Evolutionary conservation across 2,329 filamentous ascomycete genomes (phyloP), one percentile per base, ranked within the genome.

Genomic region (Alternaria brassicae): DNA sequence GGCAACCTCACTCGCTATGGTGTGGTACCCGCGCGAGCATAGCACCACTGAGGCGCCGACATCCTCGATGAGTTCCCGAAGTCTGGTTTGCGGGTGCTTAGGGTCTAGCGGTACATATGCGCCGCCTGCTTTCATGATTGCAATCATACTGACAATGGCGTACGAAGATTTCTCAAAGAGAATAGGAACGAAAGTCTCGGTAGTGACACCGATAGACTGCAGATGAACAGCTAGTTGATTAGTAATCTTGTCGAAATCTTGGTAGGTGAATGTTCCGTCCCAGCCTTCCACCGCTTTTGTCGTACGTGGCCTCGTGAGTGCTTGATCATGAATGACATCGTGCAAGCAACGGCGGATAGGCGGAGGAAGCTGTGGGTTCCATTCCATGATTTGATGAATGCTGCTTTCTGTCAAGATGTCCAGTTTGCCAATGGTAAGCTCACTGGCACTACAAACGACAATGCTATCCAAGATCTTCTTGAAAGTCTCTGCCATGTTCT

Each of bases 51-150:
- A 65, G 1, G 73, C 73, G 10, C 66, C 58, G 6, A 76, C 72
- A 47, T 76, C 72, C 36, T 41, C 55, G 28, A 75, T 72, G 30
- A 81, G 75, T 51, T 72, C 69, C 15, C 69, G 67, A 36, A 81
- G 71, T 10, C 80, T 76, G 13, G 62, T 71, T 10, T 69, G 65
- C 2, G 74, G 75, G 17, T 80, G 69, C 5, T 72, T 72, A 0
- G 79, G 75, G 13, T 81, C 78, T 0, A 81, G 59, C 0, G 77
- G 75, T 4, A 77, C 71, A 41, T 76, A 78, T 15, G 74, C 73
- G 7, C 70, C 75, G n/a, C 76, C 75, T 9, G 75, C 74, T 56
- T 78, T 78, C 72, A 77, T 73, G 61, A 77, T 72, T 1, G 73
- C 72, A 27, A 77, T 72, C 67, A 77, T 77, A 21, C 68, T 65